Conservation (phyloP, 805 yeast genomes). For the Ogataea ganodermae region DNA sequence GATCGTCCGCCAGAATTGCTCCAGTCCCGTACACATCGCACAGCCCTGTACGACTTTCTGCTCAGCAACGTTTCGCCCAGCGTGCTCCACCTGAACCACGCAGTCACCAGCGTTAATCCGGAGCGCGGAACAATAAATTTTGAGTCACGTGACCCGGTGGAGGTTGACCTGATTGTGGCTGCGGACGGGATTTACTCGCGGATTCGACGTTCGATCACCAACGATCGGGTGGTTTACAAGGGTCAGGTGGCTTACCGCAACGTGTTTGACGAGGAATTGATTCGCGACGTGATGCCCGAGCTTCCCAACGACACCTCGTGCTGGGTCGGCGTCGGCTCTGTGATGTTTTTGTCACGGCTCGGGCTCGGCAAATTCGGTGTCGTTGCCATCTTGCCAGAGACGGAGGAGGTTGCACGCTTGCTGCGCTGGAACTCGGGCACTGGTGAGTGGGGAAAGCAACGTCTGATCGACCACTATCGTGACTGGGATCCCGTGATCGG, state of each 20-base stretch:
- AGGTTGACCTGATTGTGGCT: slow-evolving; percentile 6
- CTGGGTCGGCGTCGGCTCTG: slow-evolving; percentile 8
- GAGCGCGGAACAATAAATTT: slow-evolving; percentile 1
- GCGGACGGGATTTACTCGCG: slow-evolving; percentile 13
- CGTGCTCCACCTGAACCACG: slow-evolving; percentile 1
- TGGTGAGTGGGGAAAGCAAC: slow-evolving; percentile 9
- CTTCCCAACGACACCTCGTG: slow-evolving; percentile 7
- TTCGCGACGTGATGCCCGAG: slow-evolving; percentile 1
- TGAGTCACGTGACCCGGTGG: not conserved
- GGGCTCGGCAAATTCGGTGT: slow-evolving; percentile 8
- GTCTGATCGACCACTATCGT: slow-evolving; percentile 4
- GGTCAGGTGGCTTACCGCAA: slow-evolving; percentile 9
- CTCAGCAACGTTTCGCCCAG: slow-evolving; percentile 6
- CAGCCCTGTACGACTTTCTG: slow-evolving; percentile 1
- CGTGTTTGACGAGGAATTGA: slow-evolving; percentile 10
- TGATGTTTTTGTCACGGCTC: slow-evolving; percentile 5
- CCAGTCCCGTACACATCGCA: slow-evolving; percentile 4
- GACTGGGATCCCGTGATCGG: slow-evolving; percentile 13
- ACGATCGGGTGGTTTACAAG: slow-evolving; percentile 2
- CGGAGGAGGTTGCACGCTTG: slow-evolving; percentile 9
- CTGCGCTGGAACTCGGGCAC: slow-evolving; percentile 8
- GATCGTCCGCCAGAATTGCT: not conserved
- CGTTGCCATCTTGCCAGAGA: slow-evolving; percentile 6
- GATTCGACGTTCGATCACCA: slow-evolving; percentile 9
- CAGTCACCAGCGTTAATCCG: slow-evolving; percentile 1